Conservation (phyloP, 2,329 filamentous ascomycete species). For the Daldinia sp. region DNA sequence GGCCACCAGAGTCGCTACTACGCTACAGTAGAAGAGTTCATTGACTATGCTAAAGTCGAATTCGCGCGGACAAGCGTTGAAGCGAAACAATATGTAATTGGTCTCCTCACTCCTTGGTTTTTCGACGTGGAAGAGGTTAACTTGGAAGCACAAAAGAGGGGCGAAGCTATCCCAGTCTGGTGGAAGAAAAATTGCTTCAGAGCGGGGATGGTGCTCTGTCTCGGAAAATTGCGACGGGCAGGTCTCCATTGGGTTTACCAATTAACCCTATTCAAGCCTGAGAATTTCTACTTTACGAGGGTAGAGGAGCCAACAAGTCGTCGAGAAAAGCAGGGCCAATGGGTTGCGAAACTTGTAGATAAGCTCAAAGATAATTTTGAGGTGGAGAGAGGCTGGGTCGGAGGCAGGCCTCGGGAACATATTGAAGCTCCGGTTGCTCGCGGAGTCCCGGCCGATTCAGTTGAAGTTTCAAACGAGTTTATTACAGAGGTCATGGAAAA, state of each 20-base stretch:
- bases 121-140: constrained; percentile 14
- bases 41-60: constrained; percentile 21
- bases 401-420: constrained; percentile 11
- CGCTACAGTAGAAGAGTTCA: constrained; percentile 31
- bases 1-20: constrained; percentile 34
- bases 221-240: constrained; percentile 1
- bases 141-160: background rate
- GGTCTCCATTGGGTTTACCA: background rate
- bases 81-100: constrained; percentile 13
- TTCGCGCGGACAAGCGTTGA: background rate
- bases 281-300: background rate
- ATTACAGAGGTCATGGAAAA: constrained; percentile 29
- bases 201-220: constrained; percentile 26
- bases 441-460: constrained; percentile 15
- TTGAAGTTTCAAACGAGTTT: constrained; percentile 29
- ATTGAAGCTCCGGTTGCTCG: background rate
- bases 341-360: constrained; percentile 9
- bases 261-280: constrained; percentile 28
- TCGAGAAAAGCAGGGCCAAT: constrained; percentile 17
- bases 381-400: constrained; percentile 15
- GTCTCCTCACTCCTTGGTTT: constrained; percentile 37
- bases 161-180: constrained; percentile 2
- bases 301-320: constrained; percentile 10
- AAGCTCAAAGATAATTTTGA: background rate
- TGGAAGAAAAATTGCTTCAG: constrained; percentile 31